Evolutionary conservation across 441 rosid genomes (phyloP), one percentile per base, ranked within the genome.

Genomic region (Gossypium davidsonii): DNA sequence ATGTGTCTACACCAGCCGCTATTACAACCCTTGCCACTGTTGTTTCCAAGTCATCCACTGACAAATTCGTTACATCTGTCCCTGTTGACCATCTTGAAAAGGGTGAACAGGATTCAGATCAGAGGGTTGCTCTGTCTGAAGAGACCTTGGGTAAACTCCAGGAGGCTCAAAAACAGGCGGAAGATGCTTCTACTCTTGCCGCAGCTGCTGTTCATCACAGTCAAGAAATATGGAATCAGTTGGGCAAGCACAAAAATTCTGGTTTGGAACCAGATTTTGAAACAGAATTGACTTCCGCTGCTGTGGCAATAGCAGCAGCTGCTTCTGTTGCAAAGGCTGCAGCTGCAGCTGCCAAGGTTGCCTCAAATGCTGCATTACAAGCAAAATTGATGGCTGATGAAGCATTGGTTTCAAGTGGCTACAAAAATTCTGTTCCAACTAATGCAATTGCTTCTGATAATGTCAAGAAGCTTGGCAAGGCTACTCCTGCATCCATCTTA

Each of bases 291-390:
- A 87, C 95, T 73, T 88, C 90, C 17, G 97, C 98, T 60, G 90
- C 94, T 62, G 87, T 84, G 84, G 90, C 97, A 15, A 77, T 89
- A 70, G 87, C 96, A 55, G 91, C 97, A 46, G 97, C 99, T 4
- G 91, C 93, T 76, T 91, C 99, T 59, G 97, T 93, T 84, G 99
- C 98, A 53, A 93, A 86, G 82, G 98, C 98, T 12, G 99, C 99
- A 42, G 96, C 99, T 65, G 97, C 97, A 18, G 97, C 97, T 58
- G 97, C 98, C 69, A 91, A 83, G 79, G 91, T 96, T 57, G 99
- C 99, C 64, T 85, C 96, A 37, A 87, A 82, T 87, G 97, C 99
- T 75, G 99, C 99, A 48, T 78, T 96, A 78, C 98, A 90, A 84
- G 97, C 97, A 31, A 91, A 90, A 85, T 73, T 89, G 69, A 88